Evolutionary conservation across 75 land plant species (phyloP).

Genomic region (Sequoia sempervirens): DNA sequence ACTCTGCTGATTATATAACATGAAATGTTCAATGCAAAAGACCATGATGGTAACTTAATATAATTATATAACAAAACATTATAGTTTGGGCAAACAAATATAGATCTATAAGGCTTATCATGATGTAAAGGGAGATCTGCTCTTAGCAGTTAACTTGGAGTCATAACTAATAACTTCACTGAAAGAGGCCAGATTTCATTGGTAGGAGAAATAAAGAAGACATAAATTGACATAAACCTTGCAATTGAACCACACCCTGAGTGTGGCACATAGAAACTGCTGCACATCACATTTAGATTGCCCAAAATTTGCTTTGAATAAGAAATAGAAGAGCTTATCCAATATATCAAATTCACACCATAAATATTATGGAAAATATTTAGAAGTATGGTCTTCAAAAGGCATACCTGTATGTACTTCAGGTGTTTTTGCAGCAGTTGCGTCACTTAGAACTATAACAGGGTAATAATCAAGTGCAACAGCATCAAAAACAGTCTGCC

Average conservation of each 20-base stretch:
- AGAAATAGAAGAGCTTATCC: background rate
- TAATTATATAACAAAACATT: background rate
- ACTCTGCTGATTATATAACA: background rate
- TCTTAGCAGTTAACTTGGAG: background rate
- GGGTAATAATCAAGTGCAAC: conserved; percentile 58
- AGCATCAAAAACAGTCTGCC: conserved; percentile 88
- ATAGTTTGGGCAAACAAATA: background rate
- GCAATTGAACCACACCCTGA: background rate
- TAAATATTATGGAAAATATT: background rate
- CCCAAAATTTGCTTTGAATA: background rate
- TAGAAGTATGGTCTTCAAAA: background rate
- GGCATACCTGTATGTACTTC: conserved; percentile 58
- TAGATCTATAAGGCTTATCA: background rate
- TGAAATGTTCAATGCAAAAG: background rate
- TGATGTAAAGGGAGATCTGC: background rate
- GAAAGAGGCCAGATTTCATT: background rate
- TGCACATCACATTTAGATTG: background rate
- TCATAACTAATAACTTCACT: background rate
- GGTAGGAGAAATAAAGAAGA: background rate
- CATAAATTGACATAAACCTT: background rate
- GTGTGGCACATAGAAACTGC: background rate
- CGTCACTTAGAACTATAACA: conserved; percentile 68
- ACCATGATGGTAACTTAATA: background rate
- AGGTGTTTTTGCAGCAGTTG: conserved; percentile 74
- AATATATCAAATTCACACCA: background rate